A percentile compares a stretch with the other conserved stretches of the same genome.
phyloP scores from a whole-genome alignment of 768 basidiomycete species.

The Tephrocybe sp. region DNA sequence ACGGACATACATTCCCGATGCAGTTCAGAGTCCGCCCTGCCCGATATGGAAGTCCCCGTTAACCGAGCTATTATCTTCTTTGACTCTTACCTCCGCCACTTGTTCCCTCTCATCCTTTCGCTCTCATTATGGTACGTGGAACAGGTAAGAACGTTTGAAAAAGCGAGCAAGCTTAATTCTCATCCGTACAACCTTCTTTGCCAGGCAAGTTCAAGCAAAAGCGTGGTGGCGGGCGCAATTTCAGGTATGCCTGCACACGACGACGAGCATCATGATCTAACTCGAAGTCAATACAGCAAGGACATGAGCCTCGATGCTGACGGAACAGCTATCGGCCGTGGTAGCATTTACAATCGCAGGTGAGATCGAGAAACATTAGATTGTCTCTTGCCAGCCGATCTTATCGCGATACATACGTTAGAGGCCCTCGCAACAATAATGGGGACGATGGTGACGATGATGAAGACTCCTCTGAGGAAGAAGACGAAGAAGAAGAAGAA shows the following conservation, averaged over 20 bases:
- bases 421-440: slow-evolving; percentile 26
- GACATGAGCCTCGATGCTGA: slow-evolving; percentile 59
- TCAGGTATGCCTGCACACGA: slow-evolving; percentile 51
- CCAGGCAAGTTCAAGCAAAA: slow-evolving; percentile 83
- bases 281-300: slow-evolving; percentile 38
- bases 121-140: slow-evolving; percentile 47
- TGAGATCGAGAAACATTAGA: slow-evolving; percentile 25
- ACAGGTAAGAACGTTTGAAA: slow-evolving; percentile 33
- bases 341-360: slow-evolving; percentile 44
- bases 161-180: slow-evolving; percentile 2
- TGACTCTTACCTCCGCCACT: slow-evolving; percentile 15
- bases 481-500: slow-evolving; percentile 39
- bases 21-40: slow-evolving; percentile 18
- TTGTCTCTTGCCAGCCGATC: background rate
- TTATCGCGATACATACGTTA: slow-evolving; percentile 13
- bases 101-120: slow-evolving; percentile 5
- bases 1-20: slow-evolving; percentile 12
- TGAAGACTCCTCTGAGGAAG: slow-evolving; percentile 30
- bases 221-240: slow-evolving; percentile 86
- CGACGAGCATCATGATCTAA: slow-evolving; percentile 13
- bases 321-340: slow-evolving; percentile 46
- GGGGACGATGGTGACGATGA: slow-evolving; percentile 44
- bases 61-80: background rate
- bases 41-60: slow-evolving; percentile 14
- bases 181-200: background rate